phyloP scores from a whole-genome alignment of 768 basidiomycete species.

The Trametes villosa region DNA sequence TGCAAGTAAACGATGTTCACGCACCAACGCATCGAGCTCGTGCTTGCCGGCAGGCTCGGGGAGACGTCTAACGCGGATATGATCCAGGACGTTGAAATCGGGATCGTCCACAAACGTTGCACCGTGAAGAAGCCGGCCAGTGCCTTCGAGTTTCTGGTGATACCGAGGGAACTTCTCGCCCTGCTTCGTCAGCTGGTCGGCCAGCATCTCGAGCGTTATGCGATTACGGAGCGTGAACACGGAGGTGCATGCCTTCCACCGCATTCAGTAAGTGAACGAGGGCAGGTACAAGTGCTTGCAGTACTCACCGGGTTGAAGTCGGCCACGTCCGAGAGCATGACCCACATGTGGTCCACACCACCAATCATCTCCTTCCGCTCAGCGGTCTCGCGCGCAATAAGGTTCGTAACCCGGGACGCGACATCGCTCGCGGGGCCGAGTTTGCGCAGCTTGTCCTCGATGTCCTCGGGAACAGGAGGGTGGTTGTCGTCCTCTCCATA shows the following conservation, averaged over 20 bases:
- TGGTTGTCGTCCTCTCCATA: slow-evolving; percentile 16
- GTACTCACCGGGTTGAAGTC: slow-evolving; percentile 30
- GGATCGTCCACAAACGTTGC: slow-evolving; percentile 30
- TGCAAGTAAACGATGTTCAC: neutral
- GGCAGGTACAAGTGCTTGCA: neutral
- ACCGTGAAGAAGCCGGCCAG: slow-evolving; percentile 28
- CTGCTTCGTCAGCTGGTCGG: slow-evolving; percentile 12
- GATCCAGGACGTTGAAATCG: slow-evolving; percentile 23
- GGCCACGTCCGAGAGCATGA: slow-evolving; percentile 25
- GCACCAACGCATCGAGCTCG: slow-evolving; percentile 27
- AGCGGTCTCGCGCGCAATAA: slow-evolving; percentile 20
- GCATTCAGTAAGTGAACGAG: neutral
- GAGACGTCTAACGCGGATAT: slow-evolving; percentile 21
- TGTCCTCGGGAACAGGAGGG: slow-evolving; percentile 11
- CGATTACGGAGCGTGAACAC: slow-evolving; percentile 10
- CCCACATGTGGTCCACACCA: slow-evolving; percentile 30
- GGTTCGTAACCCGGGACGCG: slow-evolving; percentile 9
- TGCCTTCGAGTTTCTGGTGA: slow-evolving; percentile 21
- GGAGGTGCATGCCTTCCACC: slow-evolving; percentile 16
- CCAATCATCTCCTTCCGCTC: slow-evolving; percentile 29
- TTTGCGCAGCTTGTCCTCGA: slow-evolving; percentile 22
- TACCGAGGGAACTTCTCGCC: slow-evolving; percentile 27
- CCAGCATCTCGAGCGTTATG: slow-evolving; percentile 13
- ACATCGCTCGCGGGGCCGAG: slow-evolving; percentile 1
- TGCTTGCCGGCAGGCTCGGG: slow-evolving; percentile 29